These are phyloP conservation scores for Chondrus crispus DNA, from an alignment of 23 red algal genomes.

Conservation along the genomic window DNA sequence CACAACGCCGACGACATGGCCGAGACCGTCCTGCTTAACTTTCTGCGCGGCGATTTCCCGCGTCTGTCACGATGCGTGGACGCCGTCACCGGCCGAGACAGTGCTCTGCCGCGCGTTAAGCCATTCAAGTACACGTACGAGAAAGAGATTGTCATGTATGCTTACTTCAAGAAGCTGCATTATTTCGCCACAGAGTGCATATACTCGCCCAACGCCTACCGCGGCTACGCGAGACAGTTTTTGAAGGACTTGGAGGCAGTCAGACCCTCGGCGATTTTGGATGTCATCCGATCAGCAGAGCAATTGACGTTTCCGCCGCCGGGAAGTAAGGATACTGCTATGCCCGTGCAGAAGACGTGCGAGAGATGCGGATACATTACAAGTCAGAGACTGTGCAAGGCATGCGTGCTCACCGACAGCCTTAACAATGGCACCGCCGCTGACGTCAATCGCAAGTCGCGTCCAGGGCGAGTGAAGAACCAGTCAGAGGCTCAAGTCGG, in stretches of 20 bases:
- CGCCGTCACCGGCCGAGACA: slow-evolving; percentile 54
- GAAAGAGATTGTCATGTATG: slow-evolving; percentile 99
- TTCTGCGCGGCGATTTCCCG: slow-evolving; percentile 89
- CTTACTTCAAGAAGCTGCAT: slow-evolving; percentile 89
- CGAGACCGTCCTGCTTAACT: slow-evolving; percentile 94
- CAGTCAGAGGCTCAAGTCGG: too few species aligned
- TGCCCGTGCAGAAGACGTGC: slow-evolving; percentile 44
- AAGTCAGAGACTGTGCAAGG: slow-evolving; percentile 97
- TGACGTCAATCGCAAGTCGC: slow-evolving; percentile 6
- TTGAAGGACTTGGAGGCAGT: slow-evolving; percentile 88
- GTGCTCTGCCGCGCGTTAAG: slow-evolving; percentile 88
- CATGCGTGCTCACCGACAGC: slow-evolving; percentile 81
- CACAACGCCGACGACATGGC: slow-evolving; percentile 99
- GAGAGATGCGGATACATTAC: slow-evolving; percentile 74
- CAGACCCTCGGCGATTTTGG: slow-evolving; percentile 73
- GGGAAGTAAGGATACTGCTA: background rate
- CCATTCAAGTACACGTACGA: slow-evolving; percentile 95
- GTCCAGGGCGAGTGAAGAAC: too few species aligned
- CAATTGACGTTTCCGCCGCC: slow-evolving; percentile 42
- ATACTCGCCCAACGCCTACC: slow-evolving; percentile 92
- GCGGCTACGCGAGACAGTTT: slow-evolving; percentile 81
- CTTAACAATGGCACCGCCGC: slow-evolving; percentile 68
- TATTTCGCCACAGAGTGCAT: slow-evolving; percentile 99
- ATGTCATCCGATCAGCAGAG: slow-evolving; percentile 73
- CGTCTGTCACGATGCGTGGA: slow-evolving; percentile 75